Conservation (phyloP, 192 early-diverging fungal genomes). For the Linnemannia hyalina region DNA sequence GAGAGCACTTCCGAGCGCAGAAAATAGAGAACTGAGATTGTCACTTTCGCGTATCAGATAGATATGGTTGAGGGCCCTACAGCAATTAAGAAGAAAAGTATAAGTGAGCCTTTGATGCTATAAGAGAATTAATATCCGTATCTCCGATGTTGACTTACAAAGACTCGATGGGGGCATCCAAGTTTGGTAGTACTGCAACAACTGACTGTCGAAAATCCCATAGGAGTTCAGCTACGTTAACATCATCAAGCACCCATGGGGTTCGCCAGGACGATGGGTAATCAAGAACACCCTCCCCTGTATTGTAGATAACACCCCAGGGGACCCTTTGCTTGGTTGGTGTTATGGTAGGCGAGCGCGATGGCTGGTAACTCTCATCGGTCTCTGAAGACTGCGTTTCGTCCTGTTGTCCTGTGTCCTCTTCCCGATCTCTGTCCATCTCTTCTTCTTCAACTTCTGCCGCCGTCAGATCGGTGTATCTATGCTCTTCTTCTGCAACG, state of each 20-base stretch:
- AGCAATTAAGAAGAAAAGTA: background rate
- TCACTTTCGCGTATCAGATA: background rate
- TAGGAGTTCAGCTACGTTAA: slow-evolving; percentile 9
- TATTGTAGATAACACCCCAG: background rate
- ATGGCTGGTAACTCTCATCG: background rate
- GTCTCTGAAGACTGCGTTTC: background rate
- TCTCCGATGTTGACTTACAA: background rate
- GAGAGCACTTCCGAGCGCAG: slow-evolving; percentile 6
- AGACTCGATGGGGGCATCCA: background rate
- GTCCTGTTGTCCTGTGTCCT: background rate
- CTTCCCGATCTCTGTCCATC: background rate
- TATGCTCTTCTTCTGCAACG: background rate
- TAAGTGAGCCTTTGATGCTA: background rate
- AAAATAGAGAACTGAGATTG: slow-evolving; percentile 12
- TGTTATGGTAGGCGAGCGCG: background rate
- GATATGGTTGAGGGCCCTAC: background rate
- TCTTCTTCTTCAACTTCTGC: too few species aligned
- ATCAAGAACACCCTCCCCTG: background rate
- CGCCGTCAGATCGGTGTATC: background rate
- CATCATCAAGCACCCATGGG: slow-evolving; percentile 5
- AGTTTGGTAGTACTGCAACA: background rate
- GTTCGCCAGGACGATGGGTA: slow-evolving; percentile 8
- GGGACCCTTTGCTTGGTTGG: background rate
- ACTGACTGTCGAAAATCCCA: slow-evolving; percentile 17
- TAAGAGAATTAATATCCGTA: background rate